Base-by-base conservation (phyloP, 106 monocot genomes). In the Chionographis japonica region DNA sequence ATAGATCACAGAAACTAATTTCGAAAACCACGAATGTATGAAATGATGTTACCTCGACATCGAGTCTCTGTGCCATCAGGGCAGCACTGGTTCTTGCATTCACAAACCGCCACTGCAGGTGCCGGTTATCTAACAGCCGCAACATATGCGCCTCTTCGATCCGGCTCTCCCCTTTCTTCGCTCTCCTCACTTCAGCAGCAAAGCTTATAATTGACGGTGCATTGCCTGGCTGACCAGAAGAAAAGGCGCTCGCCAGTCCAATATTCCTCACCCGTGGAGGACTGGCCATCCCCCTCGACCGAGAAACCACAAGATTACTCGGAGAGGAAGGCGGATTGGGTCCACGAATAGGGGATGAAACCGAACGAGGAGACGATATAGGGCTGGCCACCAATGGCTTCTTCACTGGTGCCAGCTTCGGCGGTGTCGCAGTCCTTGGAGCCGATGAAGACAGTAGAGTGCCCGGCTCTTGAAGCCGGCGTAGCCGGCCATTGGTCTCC, bases 121-220 rank as follows among this genome's bases (percentile, higher is more conserved):
- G 75, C 35, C 92, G 74, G 50, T 97, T 97, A 69, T 97, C 70
- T 37, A 84, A 74, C 63, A 97, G 37, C 54, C 92, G 81, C 79
- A 92, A 70, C 46, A 80, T 38, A 56, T 97, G 97, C 27, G 92
- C 92, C 71, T 97, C 97, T 62, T 97, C 97, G 8, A 97, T 92
- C 65, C 77, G 63, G 60, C 62, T 87, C 75, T 98, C 92, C 71
- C 97, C 92, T 56, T 83, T 97, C 83, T 89, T 97, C n/a, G 77
- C 84, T 56, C 88, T 92, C 56, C 92, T 82, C 13, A 92, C 80
- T 72, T 97, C 92, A 0, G 89, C 86, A 13, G 89, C 89, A 77
- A 97, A 97, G 67, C 82, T 97, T 58, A 97, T 80, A 58, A 97
- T 92, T 18, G 97, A 97, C 55, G 97, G 97, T 11, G 92, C 89